phyloP scores from a whole-genome alignment of 2,329 filamentous ascomycete species.

The Xylariomycetidae sp. region DNA sequence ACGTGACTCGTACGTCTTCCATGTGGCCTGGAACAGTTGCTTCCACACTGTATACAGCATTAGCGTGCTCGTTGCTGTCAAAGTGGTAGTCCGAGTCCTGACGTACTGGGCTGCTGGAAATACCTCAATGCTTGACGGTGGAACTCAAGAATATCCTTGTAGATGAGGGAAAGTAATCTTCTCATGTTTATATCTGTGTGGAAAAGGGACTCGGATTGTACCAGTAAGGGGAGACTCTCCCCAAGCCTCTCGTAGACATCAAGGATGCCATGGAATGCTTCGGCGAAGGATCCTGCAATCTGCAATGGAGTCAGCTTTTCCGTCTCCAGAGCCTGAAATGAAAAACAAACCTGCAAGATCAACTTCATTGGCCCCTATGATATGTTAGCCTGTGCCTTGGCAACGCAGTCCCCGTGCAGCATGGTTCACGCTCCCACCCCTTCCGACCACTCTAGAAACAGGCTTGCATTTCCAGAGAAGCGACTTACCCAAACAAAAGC shows the following conservation, averaged over 20 bases:
- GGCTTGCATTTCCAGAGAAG: too few relatives aligned
- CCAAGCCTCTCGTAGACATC: too few relatives aligned
- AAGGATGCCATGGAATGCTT: too few relatives aligned
- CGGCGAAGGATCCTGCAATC: too few relatives aligned
- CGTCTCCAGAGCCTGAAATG: too few relatives aligned
- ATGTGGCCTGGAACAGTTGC: constrained; percentile 20
- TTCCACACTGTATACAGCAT: constrained; percentile 16
- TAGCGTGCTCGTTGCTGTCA: background rate
- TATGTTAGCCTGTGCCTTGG: too few relatives aligned
- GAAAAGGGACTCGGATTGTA: constrained; percentile 14
- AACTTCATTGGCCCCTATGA: too few relatives aligned
- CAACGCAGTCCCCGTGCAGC: too few relatives aligned
- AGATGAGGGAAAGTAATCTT: constrained; percentile 10
- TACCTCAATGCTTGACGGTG: constrained; percentile 11
- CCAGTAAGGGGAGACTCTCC: constrained; percentile 13
- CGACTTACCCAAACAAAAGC: constrained; percentile 2
- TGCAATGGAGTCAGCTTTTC: too few relatives aligned
- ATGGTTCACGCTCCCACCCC: too few relatives aligned
- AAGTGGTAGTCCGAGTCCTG: constrained; percentile 1
- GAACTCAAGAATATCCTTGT: constrained; percentile 15
- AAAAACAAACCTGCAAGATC: too few relatives aligned
- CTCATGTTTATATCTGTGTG: constrained; percentile 10
- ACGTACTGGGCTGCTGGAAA: constrained; percentile 16
- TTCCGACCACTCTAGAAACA: too few relatives aligned
- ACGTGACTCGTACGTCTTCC: constrained; percentile 15